Evolutionary conservation across 768 basidiomycete species (phyloP).

Genomic region (Polyporus arcularius): DNA sequence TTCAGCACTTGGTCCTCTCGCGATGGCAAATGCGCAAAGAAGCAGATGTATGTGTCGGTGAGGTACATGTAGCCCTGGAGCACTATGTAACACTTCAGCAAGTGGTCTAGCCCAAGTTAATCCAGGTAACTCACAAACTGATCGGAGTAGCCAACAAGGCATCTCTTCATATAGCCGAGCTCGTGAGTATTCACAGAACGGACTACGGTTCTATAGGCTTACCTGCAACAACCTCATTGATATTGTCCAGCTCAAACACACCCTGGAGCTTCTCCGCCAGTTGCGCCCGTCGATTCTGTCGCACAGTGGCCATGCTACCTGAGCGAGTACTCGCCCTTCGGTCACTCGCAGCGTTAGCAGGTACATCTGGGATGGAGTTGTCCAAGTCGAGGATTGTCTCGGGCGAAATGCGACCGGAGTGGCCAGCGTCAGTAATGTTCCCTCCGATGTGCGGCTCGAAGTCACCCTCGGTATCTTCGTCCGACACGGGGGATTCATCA

Average conservation of each 20-base stretch:
- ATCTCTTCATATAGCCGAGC: constrained; percentile 56
- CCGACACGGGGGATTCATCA: constrained; percentile 39
- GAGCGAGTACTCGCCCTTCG: constrained; percentile 10
- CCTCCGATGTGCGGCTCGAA: constrained; percentile 50
- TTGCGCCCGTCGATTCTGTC: constrained; percentile 62
- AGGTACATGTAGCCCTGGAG: constrained; percentile 98
- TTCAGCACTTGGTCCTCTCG: constrained; percentile 94
- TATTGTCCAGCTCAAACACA: constrained; percentile 79
- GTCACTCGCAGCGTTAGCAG: constrained; percentile 8
- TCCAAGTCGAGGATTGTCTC: constrained; percentile 22
- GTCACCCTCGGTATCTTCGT: constrained; percentile 59
- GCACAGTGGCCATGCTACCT: constrained; percentile 75
- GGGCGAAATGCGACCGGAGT: constrained; percentile 12
- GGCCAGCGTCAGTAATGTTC: neutral
- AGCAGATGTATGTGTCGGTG: constrained; percentile 91
- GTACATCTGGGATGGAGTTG: constrained; percentile 3
- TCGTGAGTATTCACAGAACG: constrained; percentile 7
- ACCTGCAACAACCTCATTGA: constrained; percentile 87
- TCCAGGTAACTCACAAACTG: constrained; percentile 66
- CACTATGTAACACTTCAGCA: constrained; percentile 45
- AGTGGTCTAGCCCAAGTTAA: no score
- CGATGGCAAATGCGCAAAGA: constrained; percentile 93
- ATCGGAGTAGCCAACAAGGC: constrained; percentile 91
- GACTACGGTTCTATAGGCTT: constrained; percentile 26
- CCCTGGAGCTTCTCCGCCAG: constrained; percentile 89